Evolutionary conservation across 2,329 filamentous ascomycete species (phyloP).

Genomic region (Cucurbitaria berberidis): DNA sequence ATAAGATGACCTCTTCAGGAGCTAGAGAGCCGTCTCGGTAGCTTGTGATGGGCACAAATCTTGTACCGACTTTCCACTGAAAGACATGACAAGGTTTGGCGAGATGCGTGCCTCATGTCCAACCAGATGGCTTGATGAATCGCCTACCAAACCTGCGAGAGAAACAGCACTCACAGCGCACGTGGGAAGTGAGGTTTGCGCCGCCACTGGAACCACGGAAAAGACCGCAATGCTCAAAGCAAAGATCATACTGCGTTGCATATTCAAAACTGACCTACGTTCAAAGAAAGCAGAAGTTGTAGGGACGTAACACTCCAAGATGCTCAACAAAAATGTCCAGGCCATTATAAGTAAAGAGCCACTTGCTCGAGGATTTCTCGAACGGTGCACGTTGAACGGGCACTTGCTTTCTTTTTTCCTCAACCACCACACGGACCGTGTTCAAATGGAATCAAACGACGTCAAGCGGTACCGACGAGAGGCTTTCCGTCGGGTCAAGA

Average conservation of each 20-base stretch:
- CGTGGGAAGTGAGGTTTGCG: constrained; percentile 3
- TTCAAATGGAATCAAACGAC: not conserved
- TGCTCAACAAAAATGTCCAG: not conserved
- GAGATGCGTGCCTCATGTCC: not conserved
- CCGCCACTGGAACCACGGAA: not conserved
- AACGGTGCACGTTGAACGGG: not conserved
- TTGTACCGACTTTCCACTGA: not conserved
- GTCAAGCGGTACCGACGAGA: not conserved
- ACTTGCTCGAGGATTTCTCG: not conserved
- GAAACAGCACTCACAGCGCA: constrained; percentile 5
- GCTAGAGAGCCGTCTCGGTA: not conserved
- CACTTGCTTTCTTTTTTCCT: constrained; percentile 1
- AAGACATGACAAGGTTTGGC: not conserved
- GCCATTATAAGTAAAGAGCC: not conserved
- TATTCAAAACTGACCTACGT: not conserved
- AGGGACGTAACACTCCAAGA: not conserved
- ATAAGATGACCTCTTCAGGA: not conserved
- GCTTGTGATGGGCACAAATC: no score
- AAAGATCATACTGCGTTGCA: not conserved
- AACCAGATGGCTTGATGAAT: not conserved
- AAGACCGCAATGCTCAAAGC: not conserved
- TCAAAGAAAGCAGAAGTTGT: not conserved
- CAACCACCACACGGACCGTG: not conserved
- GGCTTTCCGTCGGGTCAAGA: not conserved
- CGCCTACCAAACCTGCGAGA: not conserved